A percentile compares a stretch with the other conserved stretches of the same genome.
These are phyloP conservation scores for Usnea hakonensis DNA, from an alignment of 495 filamentous ascomycete genomes.

Conservation along the genomic window DNA sequence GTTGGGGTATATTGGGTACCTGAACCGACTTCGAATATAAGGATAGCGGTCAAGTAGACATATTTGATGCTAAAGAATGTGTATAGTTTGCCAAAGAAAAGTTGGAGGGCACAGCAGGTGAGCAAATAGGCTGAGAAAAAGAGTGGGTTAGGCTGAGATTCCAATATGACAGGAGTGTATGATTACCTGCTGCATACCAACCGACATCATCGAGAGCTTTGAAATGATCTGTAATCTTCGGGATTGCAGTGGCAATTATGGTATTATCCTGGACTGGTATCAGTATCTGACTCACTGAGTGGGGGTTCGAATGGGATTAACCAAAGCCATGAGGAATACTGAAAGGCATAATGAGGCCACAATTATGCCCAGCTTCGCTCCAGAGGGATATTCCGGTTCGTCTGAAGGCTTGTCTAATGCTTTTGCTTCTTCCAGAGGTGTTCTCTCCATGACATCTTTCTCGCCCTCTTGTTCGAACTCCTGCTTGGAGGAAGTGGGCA, in stretches of 20 bases:
- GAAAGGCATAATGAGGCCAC: constrained; percentile 53
- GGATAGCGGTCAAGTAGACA: constrained; percentile 62
- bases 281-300: constrained; percentile 9
- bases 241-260: constrained; percentile 80
- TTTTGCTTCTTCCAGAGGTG: constrained; percentile 22
- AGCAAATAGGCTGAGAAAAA: constrained; percentile 54
- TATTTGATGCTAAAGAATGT: constrained; percentile 70
- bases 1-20: background rate
- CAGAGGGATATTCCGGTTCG: constrained; percentile 44
- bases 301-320: constrained; percentile 26
- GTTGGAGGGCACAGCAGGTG: constrained; percentile 62
- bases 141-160: background rate
- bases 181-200: constrained; percentile 58
- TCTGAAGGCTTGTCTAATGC: constrained; percentile 25
- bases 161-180: background rate
- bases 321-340: constrained; percentile 59
- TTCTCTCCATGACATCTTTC: constrained; percentile 19
- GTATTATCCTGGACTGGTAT: constrained; percentile 47
- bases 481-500: background rate
- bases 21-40: constrained; percentile 81
- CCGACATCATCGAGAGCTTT: constrained; percentile 67
- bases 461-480: constrained; percentile 4
- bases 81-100: constrained; percentile 73
- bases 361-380: constrained; percentile 47
- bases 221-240: constrained; percentile 75